Percentiles rank a stretch among this genome's conserved stretches.
phyloP scores from a whole-genome alignment of 306 rosid genomes.

The Hippophae gyantsensis region DNA sequence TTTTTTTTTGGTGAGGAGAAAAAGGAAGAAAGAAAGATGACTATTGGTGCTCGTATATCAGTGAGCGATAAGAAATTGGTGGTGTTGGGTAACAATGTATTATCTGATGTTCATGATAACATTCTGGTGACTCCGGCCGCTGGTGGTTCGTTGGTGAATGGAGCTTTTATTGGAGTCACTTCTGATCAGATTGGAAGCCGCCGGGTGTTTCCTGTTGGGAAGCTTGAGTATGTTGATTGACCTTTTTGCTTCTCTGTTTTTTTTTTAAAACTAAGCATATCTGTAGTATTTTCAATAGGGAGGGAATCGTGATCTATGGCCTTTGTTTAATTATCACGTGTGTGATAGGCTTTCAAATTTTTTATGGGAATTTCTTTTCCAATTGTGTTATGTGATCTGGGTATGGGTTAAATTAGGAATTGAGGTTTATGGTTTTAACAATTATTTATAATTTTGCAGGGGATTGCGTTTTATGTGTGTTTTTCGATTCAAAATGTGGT shows the following conservation, averaged over 20 bases:
- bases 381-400: neutral
- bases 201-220: conserved; percentile 67
- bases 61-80: conserved; percentile 48
- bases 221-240: conserved; percentile 41
- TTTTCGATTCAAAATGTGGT: conserved; percentile 90
- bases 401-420: neutral
- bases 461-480: conserved; percentile 72
- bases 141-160: conserved; percentile 45
- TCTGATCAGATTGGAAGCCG: conserved; percentile 57
- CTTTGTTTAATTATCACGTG: too few relatives aligned
- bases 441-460: conserved; percentile 23
- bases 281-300: too few relatives aligned
- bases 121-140: conserved; percentile 50
- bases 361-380: neutral
- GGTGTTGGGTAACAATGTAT: conserved; percentile 57
- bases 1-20: neutral
- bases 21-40: conserved; percentile 31
- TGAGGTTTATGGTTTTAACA: neutral
- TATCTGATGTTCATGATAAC: conserved; percentile 46
- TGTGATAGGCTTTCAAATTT: neutral
- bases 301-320: too few relatives aligned
- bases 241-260: neutral
- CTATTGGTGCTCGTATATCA: conserved; percentile 71
- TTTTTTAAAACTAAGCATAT: neutral
- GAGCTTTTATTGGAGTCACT: conserved; percentile 68